Conservation (phyloP, 345 rosid species). For the Theobroma cacao region DNA sequence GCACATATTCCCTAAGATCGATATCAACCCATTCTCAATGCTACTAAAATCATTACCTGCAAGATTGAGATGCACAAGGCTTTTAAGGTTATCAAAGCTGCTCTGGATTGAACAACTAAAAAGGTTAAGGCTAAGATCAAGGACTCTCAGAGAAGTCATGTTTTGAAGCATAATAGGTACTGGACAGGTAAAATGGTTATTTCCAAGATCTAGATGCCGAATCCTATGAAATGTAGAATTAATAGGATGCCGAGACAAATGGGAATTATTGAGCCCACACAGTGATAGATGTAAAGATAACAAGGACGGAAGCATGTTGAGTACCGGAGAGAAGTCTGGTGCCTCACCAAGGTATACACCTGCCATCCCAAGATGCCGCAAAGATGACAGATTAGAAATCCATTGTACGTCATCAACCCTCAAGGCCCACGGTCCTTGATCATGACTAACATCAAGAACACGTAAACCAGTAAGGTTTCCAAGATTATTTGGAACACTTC, state of each 20-base stretch:
- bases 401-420: not conserved
- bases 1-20: slow-evolving; percentile 12
- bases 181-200: not conserved
- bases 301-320: not conserved
- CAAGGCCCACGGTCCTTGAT: not conserved
- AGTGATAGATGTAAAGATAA: not conserved
- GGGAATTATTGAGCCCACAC: not conserved
- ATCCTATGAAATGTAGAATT: not conserved
- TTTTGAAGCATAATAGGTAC: not conserved
- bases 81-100: slow-evolving; percentile 5
- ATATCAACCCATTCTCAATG: slow-evolving; percentile 5
- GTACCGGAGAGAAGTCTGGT: not conserved
- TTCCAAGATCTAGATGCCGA: not conserved
- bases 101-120: not conserved
- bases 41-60: not conserved
- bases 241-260: not conserved
- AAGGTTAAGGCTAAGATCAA: not conserved
- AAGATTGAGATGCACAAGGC: slow-evolving; percentile 10
- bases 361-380: not conserved
- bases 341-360: not conserved
- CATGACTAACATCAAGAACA: slow-evolving; percentile 15
- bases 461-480: slow-evolving; percentile 22
- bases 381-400: slow-evolving; percentile 17
- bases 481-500: slow-evolving; percentile 10
- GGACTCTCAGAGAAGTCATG: not conserved